Evolutionary conservation across 306 rosid genomes (phyloP).

Genomic region (Crotalaria pallida): DNA sequence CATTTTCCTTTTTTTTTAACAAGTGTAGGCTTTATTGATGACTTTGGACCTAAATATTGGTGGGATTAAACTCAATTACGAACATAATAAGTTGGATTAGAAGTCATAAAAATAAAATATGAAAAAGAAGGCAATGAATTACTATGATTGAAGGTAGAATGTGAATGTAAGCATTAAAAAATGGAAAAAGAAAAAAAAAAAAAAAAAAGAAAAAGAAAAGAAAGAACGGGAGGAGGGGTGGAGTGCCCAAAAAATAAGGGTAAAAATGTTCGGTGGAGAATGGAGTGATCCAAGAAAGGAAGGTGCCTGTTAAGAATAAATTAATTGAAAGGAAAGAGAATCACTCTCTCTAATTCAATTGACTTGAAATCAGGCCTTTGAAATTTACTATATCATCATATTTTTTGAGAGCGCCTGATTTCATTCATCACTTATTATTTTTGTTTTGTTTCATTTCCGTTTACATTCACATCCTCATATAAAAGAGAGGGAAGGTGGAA

Average conservation of each 20-base stretch:
- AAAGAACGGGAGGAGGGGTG: not conserved
- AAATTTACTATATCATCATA: too few relatives aligned
- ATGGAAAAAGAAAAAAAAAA: too few relatives aligned
- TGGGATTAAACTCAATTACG: too few relatives aligned
- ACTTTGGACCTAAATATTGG: not conserved
- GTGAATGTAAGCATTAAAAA: too few relatives aligned
- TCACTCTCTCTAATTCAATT: not conserved
- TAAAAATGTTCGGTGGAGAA: constrained; percentile 33
- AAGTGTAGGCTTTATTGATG: not conserved
- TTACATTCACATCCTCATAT: not conserved
- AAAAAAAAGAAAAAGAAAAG: too few relatives aligned
- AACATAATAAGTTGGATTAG: too few relatives aligned
- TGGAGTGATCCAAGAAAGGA: constrained; percentile 25
- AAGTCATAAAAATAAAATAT: too few relatives aligned
- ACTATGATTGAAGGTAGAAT: not conserved
- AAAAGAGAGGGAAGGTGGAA: not conserved
- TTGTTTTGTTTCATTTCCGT: too few relatives aligned
- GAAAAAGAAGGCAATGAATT: not conserved
- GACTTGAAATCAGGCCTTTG: constrained; percentile 57
- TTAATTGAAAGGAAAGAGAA: not conserved
- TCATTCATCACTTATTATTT: constrained; percentile 18
- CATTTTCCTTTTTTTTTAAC: too few relatives aligned
- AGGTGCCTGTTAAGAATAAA: not conserved
- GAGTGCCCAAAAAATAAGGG: constrained; percentile 17
- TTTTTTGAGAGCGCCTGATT: constrained; percentile 36